Evolutionary conservation across 2,329 filamentous ascomycete species (phyloP), one percentile per base, ranked within the genome.

Genomic region (Claviceps pusilla): DNA sequence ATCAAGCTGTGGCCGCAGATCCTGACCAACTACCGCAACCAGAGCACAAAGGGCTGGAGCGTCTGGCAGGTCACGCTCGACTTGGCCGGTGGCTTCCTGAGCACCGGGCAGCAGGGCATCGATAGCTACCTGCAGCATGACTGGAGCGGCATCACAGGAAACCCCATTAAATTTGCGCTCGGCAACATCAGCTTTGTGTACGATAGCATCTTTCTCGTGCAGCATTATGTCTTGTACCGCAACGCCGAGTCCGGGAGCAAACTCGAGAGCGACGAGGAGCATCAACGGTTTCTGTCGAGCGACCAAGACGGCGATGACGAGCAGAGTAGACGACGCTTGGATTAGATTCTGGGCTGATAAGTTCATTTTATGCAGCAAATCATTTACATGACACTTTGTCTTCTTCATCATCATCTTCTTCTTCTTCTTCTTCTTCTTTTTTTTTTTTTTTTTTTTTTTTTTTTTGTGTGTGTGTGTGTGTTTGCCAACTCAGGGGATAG

Each of bases 1-100:
- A 79, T 95, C 70, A 98, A 98, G 72, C 97, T 96, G 70, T 83
- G 88, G 49, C 93, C 93, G 5, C 89, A 95, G 73, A 81, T 87
- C 42, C 76, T 86, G 63, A 76, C 85, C 61, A 97, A 97, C 72
- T 89, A 85, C 66, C 82, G 83, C 62, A 89, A 91, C 63, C 79
- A 84, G 65, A 94, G 87, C 55, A 97, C 93, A 0, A 71, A 78
- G 24, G 93, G 93, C 42, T 97, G 91, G 89, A 86, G 82, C 62
- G 96, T 96, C 59, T 73, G 73, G 57, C 84, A 89, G 66, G 90
- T 96, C 61, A 72, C 95, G 49, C 76, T 96, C 10, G 93, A 97
- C 66, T 77, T 95, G 56, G 73, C 76, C 1, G 93, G 93, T 42
- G 89, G 91, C 41, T 65, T 93, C 19, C 73, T 97, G 51, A 95